These are phyloP conservation scores for Leccinum truebloodii DNA, from an alignment of 768 basidiomycete species.

Conservation along the genomic window DNA sequence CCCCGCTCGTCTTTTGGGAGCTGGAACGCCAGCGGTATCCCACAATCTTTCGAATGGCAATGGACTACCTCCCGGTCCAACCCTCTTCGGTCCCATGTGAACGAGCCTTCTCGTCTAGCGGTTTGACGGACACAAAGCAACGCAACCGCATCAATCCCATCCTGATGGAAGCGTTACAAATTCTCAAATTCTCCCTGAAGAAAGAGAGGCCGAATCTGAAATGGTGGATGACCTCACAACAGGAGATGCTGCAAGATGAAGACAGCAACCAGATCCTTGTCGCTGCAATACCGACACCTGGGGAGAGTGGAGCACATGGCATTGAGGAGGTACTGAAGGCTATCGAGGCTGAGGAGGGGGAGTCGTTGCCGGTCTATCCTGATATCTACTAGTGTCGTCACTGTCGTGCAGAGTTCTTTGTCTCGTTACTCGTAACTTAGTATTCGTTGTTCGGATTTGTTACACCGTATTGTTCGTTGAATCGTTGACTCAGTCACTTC, in stretches of 20 bases:
- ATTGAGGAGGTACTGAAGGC: neutral
- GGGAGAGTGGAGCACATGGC: neutral
- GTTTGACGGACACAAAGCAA: neutral
- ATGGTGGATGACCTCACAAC: neutral
- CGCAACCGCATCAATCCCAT: neutral
- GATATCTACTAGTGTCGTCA: no score
- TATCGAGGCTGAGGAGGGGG: neutral
- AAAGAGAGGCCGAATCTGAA: neutral
- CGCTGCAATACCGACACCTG: neutral
- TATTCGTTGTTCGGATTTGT: no score
- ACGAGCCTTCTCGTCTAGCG: neutral
- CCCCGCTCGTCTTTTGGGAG: conserved; percentile 3
- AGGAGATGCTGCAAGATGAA: neutral
- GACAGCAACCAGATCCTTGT: neutral
- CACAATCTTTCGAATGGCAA: conserved; percentile 21
- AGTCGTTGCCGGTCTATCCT: neutral
- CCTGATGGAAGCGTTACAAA: neutral
- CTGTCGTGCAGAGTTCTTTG: no score
- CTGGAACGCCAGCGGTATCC: conserved; percentile 7
- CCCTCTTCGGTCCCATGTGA: conserved; percentile 2
- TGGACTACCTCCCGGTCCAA: conserved; percentile 26
- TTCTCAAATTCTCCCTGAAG: neutral
- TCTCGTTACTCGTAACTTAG: no score
- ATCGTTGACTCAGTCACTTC: no score
- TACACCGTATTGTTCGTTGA: no score